Conservation (phyloP, 352 stramenopile species). For the Globisporangium paroecandrum region DNA sequence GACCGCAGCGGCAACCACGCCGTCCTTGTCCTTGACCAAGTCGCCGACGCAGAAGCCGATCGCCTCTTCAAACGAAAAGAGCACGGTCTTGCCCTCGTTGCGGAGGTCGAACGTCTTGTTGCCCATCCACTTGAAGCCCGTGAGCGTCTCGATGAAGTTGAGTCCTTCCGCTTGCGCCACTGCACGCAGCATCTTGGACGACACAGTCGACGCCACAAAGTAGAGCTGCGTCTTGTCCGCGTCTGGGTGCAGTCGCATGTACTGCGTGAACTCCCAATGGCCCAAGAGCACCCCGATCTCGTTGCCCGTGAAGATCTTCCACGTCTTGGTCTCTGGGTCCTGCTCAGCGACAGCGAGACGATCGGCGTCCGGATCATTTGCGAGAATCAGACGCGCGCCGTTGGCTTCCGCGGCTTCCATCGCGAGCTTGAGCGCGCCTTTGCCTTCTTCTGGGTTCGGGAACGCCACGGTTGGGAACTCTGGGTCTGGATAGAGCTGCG, state of each 20-base stretch:
- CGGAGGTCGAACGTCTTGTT: constrained; percentile 84
- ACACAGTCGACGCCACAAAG: constrained; percentile 95
- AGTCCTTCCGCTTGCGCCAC: constrained; percentile 92
- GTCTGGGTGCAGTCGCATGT: constrained; percentile 50
- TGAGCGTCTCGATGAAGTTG: constrained; percentile 96
- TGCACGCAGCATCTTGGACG: constrained; percentile 94
- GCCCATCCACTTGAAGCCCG: constrained; percentile 99
- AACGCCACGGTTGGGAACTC: constrained; percentile 97
- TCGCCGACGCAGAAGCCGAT: constrained; percentile 98
- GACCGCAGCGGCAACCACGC: constrained; percentile 90
- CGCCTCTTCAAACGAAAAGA: constrained; percentile 98
- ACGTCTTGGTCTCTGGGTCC: constrained; percentile 70
- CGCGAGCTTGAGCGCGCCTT: constrained; percentile 93
- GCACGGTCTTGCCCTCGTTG: constrained; percentile 85
- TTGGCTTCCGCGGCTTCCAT: constrained; percentile 85
- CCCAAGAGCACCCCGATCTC: constrained; percentile 96
- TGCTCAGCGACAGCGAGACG: constrained; percentile 94
- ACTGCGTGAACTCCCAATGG: constrained; percentile 86
- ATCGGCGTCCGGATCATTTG: constrained; percentile 99
- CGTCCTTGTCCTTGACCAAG: constrained; percentile 98
- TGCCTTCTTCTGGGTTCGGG: constrained; percentile 97
- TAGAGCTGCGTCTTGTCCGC: constrained; percentile 64
- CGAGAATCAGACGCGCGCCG: constrained; percentile 88
- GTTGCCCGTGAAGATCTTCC: constrained; percentile 97
- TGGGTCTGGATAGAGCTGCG: constrained; percentile 92